phyloP scores from a whole-genome alignment of 495 filamentous ascomycete species.

The Paragyromitra xinjiangensis region DNA sequence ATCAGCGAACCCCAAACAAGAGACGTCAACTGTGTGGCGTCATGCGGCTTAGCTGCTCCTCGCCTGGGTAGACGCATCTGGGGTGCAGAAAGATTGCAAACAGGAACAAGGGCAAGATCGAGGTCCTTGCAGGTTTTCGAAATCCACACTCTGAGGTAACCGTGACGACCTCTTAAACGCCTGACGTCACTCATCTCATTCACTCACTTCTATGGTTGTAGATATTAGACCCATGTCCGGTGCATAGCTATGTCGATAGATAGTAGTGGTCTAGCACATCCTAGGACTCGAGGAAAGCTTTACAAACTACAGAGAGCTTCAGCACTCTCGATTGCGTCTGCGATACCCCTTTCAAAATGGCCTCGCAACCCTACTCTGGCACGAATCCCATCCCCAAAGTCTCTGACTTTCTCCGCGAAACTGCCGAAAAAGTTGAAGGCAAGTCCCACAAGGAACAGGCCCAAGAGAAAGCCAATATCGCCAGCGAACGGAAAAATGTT shows the following conservation, averaged over 20 bases:
- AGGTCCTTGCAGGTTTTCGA: not conserved
- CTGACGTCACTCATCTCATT: slow-evolving; percentile 18
- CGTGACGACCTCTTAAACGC: slow-evolving; percentile 20
- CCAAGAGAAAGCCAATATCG: slow-evolving; percentile 49
- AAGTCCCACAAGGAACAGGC: slow-evolving; percentile 60
- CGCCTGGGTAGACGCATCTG: not conserved
- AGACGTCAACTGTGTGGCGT: slow-evolving; percentile 18
- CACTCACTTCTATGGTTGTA: not conserved
- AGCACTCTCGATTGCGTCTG: not conserved
- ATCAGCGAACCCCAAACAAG: not conserved
- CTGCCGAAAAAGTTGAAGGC: slow-evolving; percentile 70
- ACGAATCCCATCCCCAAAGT: slow-evolving; percentile 85
- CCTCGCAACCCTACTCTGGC: slow-evolving; percentile 65
- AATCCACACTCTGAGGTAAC: slow-evolving; percentile 28
- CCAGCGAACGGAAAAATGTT: slow-evolving; percentile 51
- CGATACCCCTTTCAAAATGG: slow-evolving; percentile 12
- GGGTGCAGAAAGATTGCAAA: slow-evolving; percentile 30
- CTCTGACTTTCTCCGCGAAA: slow-evolving; percentile 77
- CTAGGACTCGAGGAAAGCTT: not conserved
- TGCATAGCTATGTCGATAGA: not conserved
- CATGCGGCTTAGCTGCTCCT: slow-evolving; percentile 20
- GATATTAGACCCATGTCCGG: not conserved
- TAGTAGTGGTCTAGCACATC: not conserved
- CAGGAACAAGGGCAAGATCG: slow-evolving; percentile 3
- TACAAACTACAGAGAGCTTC: not conserved